A percentile compares a stretch with the other conserved stretches of the same genome.
phyloP scores from a whole-genome alignment of 1,284 basidiomycete species.

The Boletus semigastroideus region DNA sequence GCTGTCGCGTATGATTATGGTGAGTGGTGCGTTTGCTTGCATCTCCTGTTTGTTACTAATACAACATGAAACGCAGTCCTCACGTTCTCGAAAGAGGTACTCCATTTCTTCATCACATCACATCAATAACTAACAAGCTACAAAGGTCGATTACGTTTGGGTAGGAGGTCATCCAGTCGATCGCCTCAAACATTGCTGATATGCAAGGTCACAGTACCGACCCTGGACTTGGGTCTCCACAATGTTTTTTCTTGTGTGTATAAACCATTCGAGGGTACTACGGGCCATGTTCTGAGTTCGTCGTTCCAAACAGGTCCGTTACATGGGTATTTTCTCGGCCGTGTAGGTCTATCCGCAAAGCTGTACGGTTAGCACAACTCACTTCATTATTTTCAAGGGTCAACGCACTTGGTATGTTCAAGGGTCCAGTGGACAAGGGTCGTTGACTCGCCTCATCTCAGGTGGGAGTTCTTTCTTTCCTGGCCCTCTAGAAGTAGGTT shows the following conservation, averaged over 20 bases:
- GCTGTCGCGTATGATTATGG: neutral
- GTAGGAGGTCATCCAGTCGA: neutral
- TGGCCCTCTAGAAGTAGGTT: neutral
- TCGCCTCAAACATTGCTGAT: neutral
- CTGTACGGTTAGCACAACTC: neutral
- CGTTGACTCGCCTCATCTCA: neutral
- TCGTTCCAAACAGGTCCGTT: slow-evolving; percentile 1
- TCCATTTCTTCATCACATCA: neutral
- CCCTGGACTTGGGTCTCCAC: slow-evolving; percentile 7
- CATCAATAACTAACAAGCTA: neutral
- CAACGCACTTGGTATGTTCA: neutral
- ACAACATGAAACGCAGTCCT: neutral
- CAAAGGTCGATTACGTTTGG: slow-evolving; percentile 12
- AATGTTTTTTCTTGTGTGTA: slow-evolving; percentile 5
- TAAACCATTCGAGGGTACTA: neutral
- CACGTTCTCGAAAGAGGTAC: neutral
- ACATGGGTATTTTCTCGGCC: neutral
- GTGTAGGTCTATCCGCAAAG: neutral
- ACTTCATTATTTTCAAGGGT: neutral
- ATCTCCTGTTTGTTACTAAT: neutral
- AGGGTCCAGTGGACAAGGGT: neutral
- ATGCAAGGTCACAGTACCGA: neutral
- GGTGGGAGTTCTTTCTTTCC: neutral
- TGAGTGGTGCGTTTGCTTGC: neutral
- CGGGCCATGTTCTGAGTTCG: neutral